phyloP scores from a whole-genome alignment of 1,139 yeast genomes.

The Suhomyces terraborum region DNA sequence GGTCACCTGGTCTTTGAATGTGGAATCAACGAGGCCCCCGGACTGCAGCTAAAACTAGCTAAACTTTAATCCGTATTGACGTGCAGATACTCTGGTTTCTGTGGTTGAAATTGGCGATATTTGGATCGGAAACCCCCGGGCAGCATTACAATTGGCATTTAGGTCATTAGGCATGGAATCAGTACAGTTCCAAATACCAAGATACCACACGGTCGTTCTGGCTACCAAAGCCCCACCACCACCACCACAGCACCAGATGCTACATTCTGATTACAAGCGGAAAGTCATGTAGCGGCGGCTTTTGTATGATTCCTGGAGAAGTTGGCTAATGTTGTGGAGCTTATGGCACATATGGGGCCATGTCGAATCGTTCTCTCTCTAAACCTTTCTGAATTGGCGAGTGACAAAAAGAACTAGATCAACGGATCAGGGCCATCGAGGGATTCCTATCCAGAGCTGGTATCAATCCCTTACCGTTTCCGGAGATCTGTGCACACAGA shows the following conservation, averaged over 20 bases:
- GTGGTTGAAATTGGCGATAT: slow-evolving; percentile 2
- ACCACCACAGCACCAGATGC: slow-evolving; percentile 1
- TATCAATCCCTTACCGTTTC: slow-evolving; percentile 7
- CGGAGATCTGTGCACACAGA: neutral
- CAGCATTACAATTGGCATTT: neutral
- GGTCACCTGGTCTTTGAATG: neutral
- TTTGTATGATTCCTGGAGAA: neutral
- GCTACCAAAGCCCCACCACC: slow-evolving; percentile 1
- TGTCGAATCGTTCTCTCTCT: slow-evolving; percentile 2
- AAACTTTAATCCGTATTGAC: slow-evolving; percentile 3
- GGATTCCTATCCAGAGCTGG: neutral
- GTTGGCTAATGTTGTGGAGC: neutral
- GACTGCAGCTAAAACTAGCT: slow-evolving; percentile 2
- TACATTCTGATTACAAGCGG: neutral
- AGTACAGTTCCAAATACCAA: too few relatives aligned
- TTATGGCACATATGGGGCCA: slow-evolving; percentile 1
- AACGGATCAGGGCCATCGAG: neutral
- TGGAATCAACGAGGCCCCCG: too few relatives aligned
- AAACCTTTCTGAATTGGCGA: neutral
- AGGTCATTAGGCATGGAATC: neutral
- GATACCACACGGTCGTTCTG: neutral
- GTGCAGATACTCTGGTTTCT: slow-evolving; percentile 1
- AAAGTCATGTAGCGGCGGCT: neutral
- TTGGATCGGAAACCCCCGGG: slow-evolving; percentile 1
- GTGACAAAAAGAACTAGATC: neutral